These are phyloP conservation scores for Breviolum minutum DNA, from an alignment of 73 alveolate species.

Conservation along the genomic window DNA sequence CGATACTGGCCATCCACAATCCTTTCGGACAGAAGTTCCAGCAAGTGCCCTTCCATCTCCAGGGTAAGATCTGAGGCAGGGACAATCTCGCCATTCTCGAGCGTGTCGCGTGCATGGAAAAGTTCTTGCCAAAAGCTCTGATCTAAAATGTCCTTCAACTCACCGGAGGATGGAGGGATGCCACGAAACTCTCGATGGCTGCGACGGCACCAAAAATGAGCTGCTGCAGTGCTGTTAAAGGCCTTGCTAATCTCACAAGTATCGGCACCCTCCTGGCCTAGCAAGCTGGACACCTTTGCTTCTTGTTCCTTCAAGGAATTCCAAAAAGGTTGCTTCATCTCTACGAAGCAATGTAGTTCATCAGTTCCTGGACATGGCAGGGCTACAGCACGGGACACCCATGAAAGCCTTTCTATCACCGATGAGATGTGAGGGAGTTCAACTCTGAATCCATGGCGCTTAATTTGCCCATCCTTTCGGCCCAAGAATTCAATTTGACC, in stretches of 20 bases:
- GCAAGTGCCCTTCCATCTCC: neutral
- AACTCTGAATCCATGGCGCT: slow-evolving; percentile 12
- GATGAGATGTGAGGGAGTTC: neutral
- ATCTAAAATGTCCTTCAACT: neutral
- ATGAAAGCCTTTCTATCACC: neutral
- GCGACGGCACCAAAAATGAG: neutral
- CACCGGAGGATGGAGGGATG: neutral
- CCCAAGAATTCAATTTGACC: slow-evolving; percentile 29
- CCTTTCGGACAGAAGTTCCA: neutral
- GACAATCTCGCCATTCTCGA: neutral
- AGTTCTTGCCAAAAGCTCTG: neutral
- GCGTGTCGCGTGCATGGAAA: neutral
- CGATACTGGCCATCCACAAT: neutral
- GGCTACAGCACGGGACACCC: neutral
- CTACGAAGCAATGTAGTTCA: neutral
- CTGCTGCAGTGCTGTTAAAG: neutral
- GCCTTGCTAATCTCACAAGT: too few species aligned
- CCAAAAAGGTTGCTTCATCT: neutral
- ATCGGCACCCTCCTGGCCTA: too few species aligned
- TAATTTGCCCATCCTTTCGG: slow-evolving; percentile 14
- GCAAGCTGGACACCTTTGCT: neutral
- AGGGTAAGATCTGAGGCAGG: neutral
- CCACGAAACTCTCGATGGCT: neutral
- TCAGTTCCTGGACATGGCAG: neutral
- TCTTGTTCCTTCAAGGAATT: neutral